Percentiles rank a stretch among this genome's conserved stretches.
Evolutionary conservation across 2,329 filamentous ascomycete genomes (phyloP).

Genomic region (Penicillium sp.): DNA sequence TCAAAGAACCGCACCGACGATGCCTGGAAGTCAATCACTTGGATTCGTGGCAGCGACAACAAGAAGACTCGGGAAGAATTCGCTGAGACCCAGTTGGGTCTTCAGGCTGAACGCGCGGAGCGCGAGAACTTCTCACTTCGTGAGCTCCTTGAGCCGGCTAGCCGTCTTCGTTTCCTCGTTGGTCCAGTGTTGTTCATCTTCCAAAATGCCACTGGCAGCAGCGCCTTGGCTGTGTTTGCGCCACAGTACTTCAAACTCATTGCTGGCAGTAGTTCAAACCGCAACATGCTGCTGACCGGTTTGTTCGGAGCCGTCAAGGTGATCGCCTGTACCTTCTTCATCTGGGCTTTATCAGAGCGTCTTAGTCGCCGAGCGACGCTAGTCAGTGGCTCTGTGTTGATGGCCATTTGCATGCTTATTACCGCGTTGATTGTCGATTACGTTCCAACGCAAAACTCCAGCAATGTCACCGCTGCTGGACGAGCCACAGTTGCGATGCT

Average conservation of each 20-base stretch:
- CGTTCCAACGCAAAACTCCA: conserved; percentile 34
- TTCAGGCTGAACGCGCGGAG: conserved; percentile 43
- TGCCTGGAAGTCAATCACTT: conserved; percentile 29
- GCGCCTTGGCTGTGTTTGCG: conserved; percentile 51
- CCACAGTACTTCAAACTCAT: conserved; percentile 53
- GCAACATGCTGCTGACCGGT: conserved; percentile 48
- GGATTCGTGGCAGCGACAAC: conserved; percentile 47
- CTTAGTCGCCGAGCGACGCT: conserved; percentile 51
- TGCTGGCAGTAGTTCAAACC: conserved; percentile 40
- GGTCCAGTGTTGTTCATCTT: conserved; percentile 48
- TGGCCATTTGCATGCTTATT: conserved; percentile 46
- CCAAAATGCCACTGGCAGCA: conserved; percentile 51
- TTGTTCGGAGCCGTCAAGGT: conserved; percentile 54
- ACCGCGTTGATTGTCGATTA: conserved; percentile 46
- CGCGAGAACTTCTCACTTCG: conserved; percentile 42
- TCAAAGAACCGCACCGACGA: conserved; percentile 33
- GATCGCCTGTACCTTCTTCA: conserved; percentile 47
- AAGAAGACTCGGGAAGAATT: conserved; percentile 43
- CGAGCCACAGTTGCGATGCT: conserved; percentile 53
- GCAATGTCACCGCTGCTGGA: conserved; percentile 46
- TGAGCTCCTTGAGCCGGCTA: conserved; percentile 47
- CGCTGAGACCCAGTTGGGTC: conserved; percentile 49
- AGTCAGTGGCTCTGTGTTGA: conserved; percentile 41
- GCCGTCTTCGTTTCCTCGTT: conserved; percentile 41
- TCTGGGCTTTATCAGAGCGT: conserved; percentile 49